These are phyloP conservation scores for Fusarium annulatum DNA, from an alignment of 2,329 filamentous ascomycete species.

Conservation along the genomic window DNA sequence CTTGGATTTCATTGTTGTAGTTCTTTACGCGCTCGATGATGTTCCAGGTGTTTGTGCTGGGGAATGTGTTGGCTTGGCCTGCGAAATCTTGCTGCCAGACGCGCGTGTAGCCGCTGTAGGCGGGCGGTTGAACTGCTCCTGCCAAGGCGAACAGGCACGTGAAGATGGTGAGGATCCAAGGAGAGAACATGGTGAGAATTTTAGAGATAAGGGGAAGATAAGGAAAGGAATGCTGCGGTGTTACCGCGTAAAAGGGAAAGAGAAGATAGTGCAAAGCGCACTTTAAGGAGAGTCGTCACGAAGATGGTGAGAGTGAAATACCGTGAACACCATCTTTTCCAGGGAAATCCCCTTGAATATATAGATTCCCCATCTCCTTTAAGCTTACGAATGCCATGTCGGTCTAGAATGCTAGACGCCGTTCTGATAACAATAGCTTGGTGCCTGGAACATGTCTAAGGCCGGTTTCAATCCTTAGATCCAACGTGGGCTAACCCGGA, in stretches of 20 bases:
- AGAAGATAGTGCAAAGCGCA: background rate
- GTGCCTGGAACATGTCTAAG: constrained; percentile 15
- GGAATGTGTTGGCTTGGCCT: constrained; percentile 50
- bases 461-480: background rate
- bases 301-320: background rate
- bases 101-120: constrained; percentile 52
- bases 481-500: background rate
- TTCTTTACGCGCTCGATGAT: constrained; percentile 53
- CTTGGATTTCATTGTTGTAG: constrained; percentile 64
- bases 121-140: constrained; percentile 53
- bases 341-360: background rate
- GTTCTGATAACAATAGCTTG: constrained; percentile 4
- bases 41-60: constrained; percentile 55
- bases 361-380: background rate
- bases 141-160: constrained; percentile 48
- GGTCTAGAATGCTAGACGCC: constrained; percentile 18
- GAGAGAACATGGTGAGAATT: constrained; percentile 37
- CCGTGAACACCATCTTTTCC: too few relatives aligned
- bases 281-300: constrained; percentile 3
- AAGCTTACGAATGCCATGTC: background rate
- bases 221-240: constrained; percentile 13
- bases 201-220: background rate
- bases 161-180: constrained; percentile 41
- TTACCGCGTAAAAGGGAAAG: background rate
- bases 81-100: constrained; percentile 59